A percentile compares a stretch with the other conserved stretches of the same genome.
Conservation (phyloP, 805 yeast genomes). For the Saccharomycopsis capsularis region DNA sequence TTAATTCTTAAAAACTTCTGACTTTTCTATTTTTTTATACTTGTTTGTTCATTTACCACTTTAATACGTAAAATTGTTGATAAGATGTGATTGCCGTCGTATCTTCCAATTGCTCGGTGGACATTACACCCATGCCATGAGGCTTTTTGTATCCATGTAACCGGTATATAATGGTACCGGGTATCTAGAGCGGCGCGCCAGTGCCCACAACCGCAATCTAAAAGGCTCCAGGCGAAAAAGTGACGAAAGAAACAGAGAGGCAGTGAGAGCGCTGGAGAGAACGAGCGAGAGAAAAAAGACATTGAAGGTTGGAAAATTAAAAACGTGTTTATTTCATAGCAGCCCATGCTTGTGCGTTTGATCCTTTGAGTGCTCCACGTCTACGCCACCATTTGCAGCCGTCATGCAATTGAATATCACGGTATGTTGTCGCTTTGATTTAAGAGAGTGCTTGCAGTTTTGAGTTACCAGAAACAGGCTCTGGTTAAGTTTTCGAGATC, state of each 20-base stretch:
- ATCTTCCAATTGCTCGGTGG: too few relatives aligned
- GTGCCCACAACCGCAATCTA: background rate
- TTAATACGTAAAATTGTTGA: too few relatives aligned
- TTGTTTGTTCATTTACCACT: too few relatives aligned
- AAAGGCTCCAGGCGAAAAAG: background rate
- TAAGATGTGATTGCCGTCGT: too few relatives aligned
- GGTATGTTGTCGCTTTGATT: background rate
- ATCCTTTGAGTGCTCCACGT: background rate
- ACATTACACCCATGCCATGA: too few relatives aligned
- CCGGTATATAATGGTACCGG: too few relatives aligned
- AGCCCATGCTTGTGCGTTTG: background rate
- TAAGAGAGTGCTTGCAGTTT: background rate
- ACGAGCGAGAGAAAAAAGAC: background rate
- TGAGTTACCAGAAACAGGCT: background rate
- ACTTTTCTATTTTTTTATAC: too few relatives aligned
- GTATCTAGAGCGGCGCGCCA: too few relatives aligned
- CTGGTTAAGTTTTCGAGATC: too few relatives aligned
- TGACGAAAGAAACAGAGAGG: background rate
- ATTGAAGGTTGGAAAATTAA: too few relatives aligned
- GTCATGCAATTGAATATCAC: conserved; percentile 8
- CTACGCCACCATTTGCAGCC: background rate
- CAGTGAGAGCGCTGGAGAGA: background rate
- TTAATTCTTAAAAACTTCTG: too few relatives aligned
- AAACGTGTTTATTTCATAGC: background rate
- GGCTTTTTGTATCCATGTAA: too few relatives aligned